Evolutionary conservation across 2,329 filamentous ascomycete genomes (phyloP), one percentile per base, ranked within the genome.

Genomic region (Orbilia javanica): DNA sequence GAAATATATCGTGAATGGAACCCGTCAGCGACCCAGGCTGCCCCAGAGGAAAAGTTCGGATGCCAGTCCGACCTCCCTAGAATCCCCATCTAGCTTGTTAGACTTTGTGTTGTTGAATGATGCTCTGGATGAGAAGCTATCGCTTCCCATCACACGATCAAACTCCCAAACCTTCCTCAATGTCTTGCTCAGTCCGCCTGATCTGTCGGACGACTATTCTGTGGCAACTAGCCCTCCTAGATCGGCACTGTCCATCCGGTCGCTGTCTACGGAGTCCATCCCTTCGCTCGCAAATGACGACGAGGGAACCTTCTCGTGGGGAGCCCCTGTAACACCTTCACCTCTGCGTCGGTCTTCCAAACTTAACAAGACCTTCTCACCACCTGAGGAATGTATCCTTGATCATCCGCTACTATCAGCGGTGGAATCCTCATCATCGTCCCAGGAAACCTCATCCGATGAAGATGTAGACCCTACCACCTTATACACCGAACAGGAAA

Each of bases 261-360:
- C 81, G 6, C 73, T 78, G 48, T 82, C 80, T 36, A 79, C 79
- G 15, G 81, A 80, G 27, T 82, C 81, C 1, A 80, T 82, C 20
- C 81, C 81, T 46, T 81, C 81, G 0, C 80, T 82, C 20, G 80
- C 80, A 25, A 80, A 80, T 57, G 81, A 82, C 66, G 80, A 81
- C 60, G 80, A 79, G 53, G 81, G 80, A 18, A 81, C 80, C 29
- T 80, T 79, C 67, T 82, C 81, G 20, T 80, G 77, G 74, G 69
- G 67, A 29, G 64, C 63, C 18, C 70, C 60, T 31, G 52, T 68
- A 31, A 68, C 79, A 31, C 69, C 66, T n/a, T 74, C 74, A 10
- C 79, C 74, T 42, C 27, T 66, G n/a, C 44, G 69, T 27, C 65
- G 66, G 31, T 66, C 79, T 20, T 52, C 60, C 13, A 72, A 62